Evolutionary conservation across 2,329 filamentous ascomycete genomes (phyloP).

Genomic region (Neonectria coccinea): DNA sequence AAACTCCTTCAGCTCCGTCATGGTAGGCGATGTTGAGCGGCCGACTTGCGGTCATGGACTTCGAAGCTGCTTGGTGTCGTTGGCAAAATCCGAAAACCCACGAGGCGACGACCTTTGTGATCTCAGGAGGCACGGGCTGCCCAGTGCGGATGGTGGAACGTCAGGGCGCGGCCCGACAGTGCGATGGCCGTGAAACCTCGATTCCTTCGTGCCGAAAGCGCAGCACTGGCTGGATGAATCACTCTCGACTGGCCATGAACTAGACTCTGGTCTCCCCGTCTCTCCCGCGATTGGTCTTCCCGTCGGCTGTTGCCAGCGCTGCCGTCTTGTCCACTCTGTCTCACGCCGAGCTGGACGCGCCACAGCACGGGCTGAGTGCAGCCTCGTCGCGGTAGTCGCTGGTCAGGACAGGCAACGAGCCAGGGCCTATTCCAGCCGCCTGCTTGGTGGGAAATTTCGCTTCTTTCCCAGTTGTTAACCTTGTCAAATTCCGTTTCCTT

Average conservation of each 20-base stretch:
- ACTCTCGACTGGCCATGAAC: background rate
- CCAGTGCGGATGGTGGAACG: constrained; percentile 12
- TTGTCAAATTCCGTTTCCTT: constrained; percentile 6
- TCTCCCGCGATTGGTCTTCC: background rate
- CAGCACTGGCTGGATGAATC: background rate
- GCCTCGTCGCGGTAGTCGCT: constrained; percentile 9
- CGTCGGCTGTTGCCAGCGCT: background rate
- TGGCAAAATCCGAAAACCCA: background rate
- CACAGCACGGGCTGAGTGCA: constrained; percentile 8
- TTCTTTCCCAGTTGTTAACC: background rate
- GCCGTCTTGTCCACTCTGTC: constrained; percentile 5
- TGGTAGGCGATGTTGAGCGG: constrained; percentile 24
- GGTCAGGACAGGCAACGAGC: constrained; percentile 1
- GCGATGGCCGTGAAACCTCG: constrained; percentile 14
- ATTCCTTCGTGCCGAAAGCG: background rate
- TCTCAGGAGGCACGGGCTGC: constrained; percentile 10
- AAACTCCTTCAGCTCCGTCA: constrained; percentile 55
- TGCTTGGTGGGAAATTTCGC: background rate
- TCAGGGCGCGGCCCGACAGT: constrained; percentile 5
- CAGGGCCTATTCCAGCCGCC: background rate
- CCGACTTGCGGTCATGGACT: background rate
- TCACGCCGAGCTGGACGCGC: constrained; percentile 5
- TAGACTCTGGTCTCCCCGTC: background rate
- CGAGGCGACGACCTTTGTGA: background rate
- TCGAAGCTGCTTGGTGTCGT: background rate